Evolutionary conservation across 225 moss, liverwort and hornwort genomes (phyloP).

Genomic region (Pleurozium schreberi): DNA sequence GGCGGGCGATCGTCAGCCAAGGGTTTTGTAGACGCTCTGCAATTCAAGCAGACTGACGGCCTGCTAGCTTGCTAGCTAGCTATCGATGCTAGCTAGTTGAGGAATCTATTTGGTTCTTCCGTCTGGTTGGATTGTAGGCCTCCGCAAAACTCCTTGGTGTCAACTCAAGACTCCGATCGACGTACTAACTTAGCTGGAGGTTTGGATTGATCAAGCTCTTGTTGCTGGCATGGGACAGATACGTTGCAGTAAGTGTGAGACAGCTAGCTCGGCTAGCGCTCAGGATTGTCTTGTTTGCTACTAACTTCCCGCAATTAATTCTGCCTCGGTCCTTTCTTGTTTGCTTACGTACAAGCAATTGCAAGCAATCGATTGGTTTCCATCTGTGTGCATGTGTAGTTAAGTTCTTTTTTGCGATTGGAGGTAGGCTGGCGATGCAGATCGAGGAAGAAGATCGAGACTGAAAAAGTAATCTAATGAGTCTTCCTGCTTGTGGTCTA

Average conservation of each 20-base stretch:
- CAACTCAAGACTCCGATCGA: neutral
- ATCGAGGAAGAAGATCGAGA: too few relatives aligned
- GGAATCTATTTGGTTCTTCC: neutral
- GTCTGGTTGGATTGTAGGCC: conserved; percentile 61
- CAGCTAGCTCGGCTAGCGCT: neutral
- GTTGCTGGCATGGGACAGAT: neutral
- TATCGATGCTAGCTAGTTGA: neutral
- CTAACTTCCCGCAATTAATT: neutral
- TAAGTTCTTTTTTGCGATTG: neutral
- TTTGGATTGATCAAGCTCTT: too few relatives aligned
- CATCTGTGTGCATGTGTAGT: neutral
- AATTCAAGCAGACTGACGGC: conserved; percentile 38
- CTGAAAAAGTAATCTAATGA: neutral
- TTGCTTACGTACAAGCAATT: neutral
- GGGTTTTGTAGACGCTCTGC: conserved; percentile 40
- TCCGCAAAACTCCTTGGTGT: conserved; percentile 21
- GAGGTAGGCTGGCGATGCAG: neutral
- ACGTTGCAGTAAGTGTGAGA: neutral
- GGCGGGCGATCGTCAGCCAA: neutral
- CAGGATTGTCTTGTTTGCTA: neutral
- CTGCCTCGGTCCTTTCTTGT: neutral
- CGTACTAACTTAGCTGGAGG: too few relatives aligned
- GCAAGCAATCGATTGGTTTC: neutral
- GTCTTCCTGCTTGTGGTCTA: neutral
- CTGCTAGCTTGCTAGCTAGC: neutral